A percentile compares a stretch with the other conserved stretches of the same genome.
Conservation (phyloP, 306 rosid genomes). For the Lathyrus tuberosus region DNA sequence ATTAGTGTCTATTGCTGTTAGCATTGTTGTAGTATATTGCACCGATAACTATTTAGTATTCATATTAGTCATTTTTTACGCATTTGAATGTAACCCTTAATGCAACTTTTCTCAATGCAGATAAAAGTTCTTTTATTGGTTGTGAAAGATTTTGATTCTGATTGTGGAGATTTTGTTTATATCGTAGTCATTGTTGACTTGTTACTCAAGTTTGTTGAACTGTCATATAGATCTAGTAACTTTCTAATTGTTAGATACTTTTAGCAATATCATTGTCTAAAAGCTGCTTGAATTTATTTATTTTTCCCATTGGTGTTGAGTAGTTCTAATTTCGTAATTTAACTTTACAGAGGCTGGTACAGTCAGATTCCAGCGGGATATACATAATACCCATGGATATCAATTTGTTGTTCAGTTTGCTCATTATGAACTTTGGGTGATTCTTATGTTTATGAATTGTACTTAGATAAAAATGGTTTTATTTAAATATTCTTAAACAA, state of each 20-base stretch:
- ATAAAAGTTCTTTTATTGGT: slow-evolving; percentile 88
- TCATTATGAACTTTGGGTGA: too few relatives aligned
- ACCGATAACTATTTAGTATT: slow-evolving; percentile 4
- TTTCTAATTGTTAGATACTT: slow-evolving; percentile 28
- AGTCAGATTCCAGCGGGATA: slow-evolving; percentile 90
- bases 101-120: slow-evolving; percentile 58
- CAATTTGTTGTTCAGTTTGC: slow-evolving; percentile 97
- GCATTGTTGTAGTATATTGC: slow-evolving; percentile 34
- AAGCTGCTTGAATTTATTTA: slow-evolving; percentile 28
- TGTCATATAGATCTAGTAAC: slow-evolving; percentile 87
- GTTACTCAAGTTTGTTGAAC: slow-evolving; percentile 94
- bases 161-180: slow-evolving; percentile 92
- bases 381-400: slow-evolving; percentile 98
- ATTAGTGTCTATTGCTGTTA: slow-evolving; percentile 21
- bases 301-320: slow-evolving; percentile 29
- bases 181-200: slow-evolving; percentile 92
- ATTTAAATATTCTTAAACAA: too few relatives aligned
- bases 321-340: slow-evolving; percentile 47
- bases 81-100: slow-evolving; percentile 28
- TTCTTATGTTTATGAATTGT: too few relatives aligned
- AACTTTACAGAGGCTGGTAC: slow-evolving; percentile 76
- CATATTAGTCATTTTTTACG: slow-evolving; percentile 30
- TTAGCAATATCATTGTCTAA: slow-evolving; percentile 20
- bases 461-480: too few relatives aligned
- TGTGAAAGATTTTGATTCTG: slow-evolving; percentile 87